These are phyloP conservation scores for Gnetum montanum DNA, from an alignment of 75 land plant species.

Conservation along the genomic window DNA sequence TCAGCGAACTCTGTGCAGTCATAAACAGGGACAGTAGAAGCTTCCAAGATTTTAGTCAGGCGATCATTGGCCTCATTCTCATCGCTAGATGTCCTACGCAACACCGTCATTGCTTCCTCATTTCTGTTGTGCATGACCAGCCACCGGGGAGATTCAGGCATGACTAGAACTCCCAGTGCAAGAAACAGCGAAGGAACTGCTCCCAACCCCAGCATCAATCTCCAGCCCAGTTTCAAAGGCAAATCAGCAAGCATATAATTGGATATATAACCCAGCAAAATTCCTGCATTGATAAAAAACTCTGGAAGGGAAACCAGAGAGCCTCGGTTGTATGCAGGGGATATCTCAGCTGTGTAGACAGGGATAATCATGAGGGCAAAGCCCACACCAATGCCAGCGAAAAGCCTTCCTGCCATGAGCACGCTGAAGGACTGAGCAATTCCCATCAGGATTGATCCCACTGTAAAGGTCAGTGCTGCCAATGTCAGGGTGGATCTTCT, in stretches of 20 bases:
- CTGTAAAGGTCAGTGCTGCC: conserved; percentile 67
- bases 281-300: conserved; percentile 61
- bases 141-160: conserved; percentile 78
- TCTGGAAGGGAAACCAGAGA: conserved; percentile 61
- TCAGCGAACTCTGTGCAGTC: no score
- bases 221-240: conserved; percentile 40
- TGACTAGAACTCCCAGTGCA: conserved; percentile 36
- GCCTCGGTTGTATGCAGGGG: conserved; percentile 53
- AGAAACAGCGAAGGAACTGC: conserved; percentile 61
- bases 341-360: conserved; percentile 65
- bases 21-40: no score
- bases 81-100: conserved; percentile 31
- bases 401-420: conserved; percentile 52
- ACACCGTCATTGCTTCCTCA: conserved; percentile 53
- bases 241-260: conserved; percentile 45
- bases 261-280: conserved; percentile 60
- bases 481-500: conserved; percentile 77
- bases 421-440: conserved; percentile 43
- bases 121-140: conserved; percentile 48
- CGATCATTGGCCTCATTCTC: conserved; percentile 39
- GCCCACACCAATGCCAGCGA: conserved; percentile 70
- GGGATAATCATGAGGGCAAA: conserved; percentile 76
- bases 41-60: conserved; percentile 42
- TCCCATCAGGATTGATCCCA: conserved; percentile 68
- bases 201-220: conserved; percentile 74